These are phyloP conservation scores for Cytospora leucostoma DNA, from an alignment of 2,329 filamentous ascomycete genomes.

Conservation along the genomic window DNA sequence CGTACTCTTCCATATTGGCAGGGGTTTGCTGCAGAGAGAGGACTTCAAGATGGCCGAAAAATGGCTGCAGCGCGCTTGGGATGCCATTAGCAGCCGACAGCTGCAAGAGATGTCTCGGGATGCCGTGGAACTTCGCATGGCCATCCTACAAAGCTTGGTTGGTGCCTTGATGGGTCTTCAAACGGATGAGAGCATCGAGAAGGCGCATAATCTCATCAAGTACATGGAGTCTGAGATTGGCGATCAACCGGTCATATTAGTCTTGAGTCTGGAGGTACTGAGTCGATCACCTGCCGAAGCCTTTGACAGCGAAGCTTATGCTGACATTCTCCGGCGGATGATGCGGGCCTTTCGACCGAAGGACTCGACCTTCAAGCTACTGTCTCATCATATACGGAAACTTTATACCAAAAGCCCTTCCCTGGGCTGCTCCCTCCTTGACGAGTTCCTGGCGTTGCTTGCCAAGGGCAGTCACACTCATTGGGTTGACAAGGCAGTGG, in stretches of 20 bases:
- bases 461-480: slow-evolving; percentile 45
- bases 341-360: slow-evolving; percentile 61
- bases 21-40: slow-evolving; percentile 52
- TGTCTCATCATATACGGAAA: slow-evolving; percentile 69
- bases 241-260: slow-evolving; percentile 63
- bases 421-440: slow-evolving; percentile 55
- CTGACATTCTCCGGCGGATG: slow-evolving; percentile 60
- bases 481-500: slow-evolving; percentile 69
- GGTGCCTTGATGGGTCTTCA: slow-evolving; percentile 53
- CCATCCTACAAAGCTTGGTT: slow-evolving; percentile 66
- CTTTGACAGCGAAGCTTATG: slow-evolving; percentile 52
- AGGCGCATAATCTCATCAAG: slow-evolving; percentile 59
- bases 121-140: slow-evolving; percentile 64
- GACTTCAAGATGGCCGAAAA: slow-evolving; percentile 59
- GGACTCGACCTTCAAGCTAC: slow-evolving; percentile 62
- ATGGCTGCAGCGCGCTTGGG: slow-evolving; percentile 73
- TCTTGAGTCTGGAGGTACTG: slow-evolving; percentile 70
- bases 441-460: slow-evolving; percentile 61
- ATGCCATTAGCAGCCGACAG: slow-evolving; percentile 57
- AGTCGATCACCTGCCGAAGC: slow-evolving; percentile 47
- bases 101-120: slow-evolving; percentile 58
- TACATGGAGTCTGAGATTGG: slow-evolving; percentile 65
- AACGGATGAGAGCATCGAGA: slow-evolving; percentile 46
- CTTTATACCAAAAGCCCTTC: slow-evolving; percentile 57
- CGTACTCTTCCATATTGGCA: slow-evolving; percentile 72